phyloP scores from a whole-genome alignment of 768 basidiomycete species.

The Leccinum boreale region DNA sequence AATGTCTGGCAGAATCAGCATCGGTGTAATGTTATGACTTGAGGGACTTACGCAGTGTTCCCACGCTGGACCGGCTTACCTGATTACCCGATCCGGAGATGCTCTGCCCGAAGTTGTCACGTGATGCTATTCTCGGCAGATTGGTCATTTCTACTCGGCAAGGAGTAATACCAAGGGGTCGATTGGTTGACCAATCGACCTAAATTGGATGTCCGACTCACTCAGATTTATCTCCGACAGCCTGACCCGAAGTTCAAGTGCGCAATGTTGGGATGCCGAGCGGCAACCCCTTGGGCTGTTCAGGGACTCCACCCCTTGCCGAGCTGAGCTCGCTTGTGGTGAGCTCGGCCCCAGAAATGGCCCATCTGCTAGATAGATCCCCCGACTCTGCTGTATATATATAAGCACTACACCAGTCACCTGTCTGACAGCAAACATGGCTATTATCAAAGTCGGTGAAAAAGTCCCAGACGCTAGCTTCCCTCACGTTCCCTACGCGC shows the following conservation, averaged over 20 bases:
- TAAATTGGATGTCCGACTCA: no score
- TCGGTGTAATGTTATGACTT: not conserved
- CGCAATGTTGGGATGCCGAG: no score
- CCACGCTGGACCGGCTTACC: not conserved
- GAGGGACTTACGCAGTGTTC: not conserved
- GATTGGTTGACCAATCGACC: no score
- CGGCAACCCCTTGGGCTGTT: no score
- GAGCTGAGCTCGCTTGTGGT: no score
- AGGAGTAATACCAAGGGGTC: no score
- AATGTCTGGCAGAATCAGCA: constrained; percentile 15
- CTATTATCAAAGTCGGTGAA: constrained; percentile 52
- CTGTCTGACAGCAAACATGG: constrained; percentile 5
- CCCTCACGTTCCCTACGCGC: constrained; percentile 54
- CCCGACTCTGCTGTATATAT: not conserved
- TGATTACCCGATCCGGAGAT: not conserved
- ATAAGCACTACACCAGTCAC: not conserved
- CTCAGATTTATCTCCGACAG: no score
- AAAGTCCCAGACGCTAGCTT: constrained; percentile 46
- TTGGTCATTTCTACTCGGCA: no score
- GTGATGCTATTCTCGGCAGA: no score
- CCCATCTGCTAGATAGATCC: not conserved
- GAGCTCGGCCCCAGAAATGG: no score
- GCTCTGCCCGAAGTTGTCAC: not conserved
- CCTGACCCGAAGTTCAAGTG: no score
- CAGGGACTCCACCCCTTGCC: no score